Conservation (phyloP, 208 protist genomes). For the Leishmania major region DNA sequence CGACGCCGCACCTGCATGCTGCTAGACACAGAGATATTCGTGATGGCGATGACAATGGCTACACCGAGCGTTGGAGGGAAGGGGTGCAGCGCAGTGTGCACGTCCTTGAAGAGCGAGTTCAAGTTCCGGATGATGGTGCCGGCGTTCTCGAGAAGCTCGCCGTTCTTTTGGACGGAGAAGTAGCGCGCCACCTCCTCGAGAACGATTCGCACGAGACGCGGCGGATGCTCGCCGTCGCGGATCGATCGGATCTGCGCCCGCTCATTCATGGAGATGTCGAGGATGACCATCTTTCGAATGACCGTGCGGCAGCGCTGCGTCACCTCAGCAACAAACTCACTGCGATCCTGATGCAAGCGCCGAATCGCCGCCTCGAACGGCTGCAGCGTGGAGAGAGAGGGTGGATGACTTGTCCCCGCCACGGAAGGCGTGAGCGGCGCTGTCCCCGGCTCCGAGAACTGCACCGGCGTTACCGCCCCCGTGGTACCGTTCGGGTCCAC, state of each 20-base stretch:
- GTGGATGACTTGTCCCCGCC: background rate
- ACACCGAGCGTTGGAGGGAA: slow-evolving; percentile 66
- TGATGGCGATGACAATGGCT: slow-evolving; percentile 81
- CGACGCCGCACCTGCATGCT: slow-evolving; percentile 81
- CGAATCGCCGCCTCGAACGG: slow-evolving; percentile 9
- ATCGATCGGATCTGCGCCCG: slow-evolving; percentile 65
- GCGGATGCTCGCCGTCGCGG: slow-evolving; percentile 39
- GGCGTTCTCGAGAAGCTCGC: slow-evolving; percentile 43
- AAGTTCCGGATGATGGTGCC: slow-evolving; percentile 81
- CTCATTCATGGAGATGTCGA: slow-evolving; percentile 70
- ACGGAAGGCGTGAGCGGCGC: background rate
- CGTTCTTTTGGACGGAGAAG: slow-evolving; percentile 55
- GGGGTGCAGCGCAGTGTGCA: slow-evolving; percentile 59
- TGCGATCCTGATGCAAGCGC: slow-evolving; percentile 27
- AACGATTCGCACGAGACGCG: slow-evolving; percentile 57
- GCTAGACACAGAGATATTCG: slow-evolving; percentile 85
- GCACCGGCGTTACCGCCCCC: background rate
- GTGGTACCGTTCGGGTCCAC: slow-evolving; percentile 6
- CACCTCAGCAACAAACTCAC: slow-evolving; percentile 46
- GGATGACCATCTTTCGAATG: slow-evolving; percentile 67
- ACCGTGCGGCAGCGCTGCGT: slow-evolving; percentile 56
- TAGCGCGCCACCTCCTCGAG: slow-evolving; percentile 73
- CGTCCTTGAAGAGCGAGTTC: slow-evolving; percentile 62
- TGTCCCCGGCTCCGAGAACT: background rate
- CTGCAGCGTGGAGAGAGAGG: slow-evolving; percentile 1